Evolutionary conservation across 768 basidiomycete genomes (phyloP).

Genomic region (Agaricus blazei): DNA sequence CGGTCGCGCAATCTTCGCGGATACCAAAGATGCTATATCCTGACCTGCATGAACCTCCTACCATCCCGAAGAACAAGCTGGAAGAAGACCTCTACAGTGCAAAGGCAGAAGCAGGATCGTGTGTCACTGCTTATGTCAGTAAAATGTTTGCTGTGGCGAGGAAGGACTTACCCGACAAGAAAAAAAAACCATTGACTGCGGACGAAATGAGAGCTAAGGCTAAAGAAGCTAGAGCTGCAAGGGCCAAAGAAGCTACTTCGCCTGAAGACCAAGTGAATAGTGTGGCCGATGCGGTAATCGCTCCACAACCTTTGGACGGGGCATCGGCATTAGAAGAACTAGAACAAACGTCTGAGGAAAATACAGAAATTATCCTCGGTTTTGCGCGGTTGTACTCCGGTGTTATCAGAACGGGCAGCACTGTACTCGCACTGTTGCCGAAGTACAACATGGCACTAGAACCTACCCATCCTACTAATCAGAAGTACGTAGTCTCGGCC

Average conservation of each 20-base stretch:
- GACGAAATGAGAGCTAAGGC: slow-evolving; percentile 78
- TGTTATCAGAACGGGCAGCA: slow-evolving; percentile 58
- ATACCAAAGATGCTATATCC: slow-evolving; percentile 93
- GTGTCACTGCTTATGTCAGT: slow-evolving; percentile 84
- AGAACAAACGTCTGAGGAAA: slow-evolving; percentile 22
- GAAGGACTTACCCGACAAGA: slow-evolving; percentile 82
- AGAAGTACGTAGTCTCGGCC: slow-evolving; percentile 52
- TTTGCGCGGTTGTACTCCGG: slow-evolving; percentile 96
- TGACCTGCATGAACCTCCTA: slow-evolving; percentile 53
- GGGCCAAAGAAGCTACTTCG: slow-evolving; percentile 18
- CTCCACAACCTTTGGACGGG: slow-evolving; percentile 9
- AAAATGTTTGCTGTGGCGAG: slow-evolving; percentile 96
- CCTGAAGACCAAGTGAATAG: slow-evolving; percentile 11
- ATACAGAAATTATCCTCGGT: slow-evolving; percentile 73
- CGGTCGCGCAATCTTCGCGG: slow-evolving; percentile 72
- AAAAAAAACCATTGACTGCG: slow-evolving; percentile 67
- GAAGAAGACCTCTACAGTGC: slow-evolving; percentile 81
- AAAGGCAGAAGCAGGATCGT: slow-evolving; percentile 49
- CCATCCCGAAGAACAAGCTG: slow-evolving; percentile 70
- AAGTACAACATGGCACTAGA: slow-evolving; percentile 70
- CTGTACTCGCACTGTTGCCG: slow-evolving; percentile 74
- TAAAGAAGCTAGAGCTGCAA: slow-evolving; percentile 42
- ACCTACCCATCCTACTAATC: slow-evolving; percentile 65
- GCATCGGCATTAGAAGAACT: slow-evolving; percentile 11
- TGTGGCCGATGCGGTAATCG: slow-evolving; percentile 13